These are phyloP conservation scores for Trichoderma endophyticum DNA, from an alignment of 2,329 filamentous ascomycete species.

Conservation along the genomic window DNA sequence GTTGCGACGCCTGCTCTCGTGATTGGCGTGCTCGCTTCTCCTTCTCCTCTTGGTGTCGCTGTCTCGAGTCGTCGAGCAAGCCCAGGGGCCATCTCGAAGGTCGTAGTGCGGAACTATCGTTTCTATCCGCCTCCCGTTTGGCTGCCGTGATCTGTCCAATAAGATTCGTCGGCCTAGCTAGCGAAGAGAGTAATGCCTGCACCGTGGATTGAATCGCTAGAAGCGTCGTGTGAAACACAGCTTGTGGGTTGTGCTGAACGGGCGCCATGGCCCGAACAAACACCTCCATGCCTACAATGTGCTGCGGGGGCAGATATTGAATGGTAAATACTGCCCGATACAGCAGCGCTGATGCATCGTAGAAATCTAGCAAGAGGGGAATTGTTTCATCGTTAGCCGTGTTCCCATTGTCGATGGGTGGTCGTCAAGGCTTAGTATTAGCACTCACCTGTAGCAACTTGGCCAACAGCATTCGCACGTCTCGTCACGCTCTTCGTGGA, in stretches of 20 bases:
- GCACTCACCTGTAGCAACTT: constrained; percentile 56
- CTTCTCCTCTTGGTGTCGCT: constrained; percentile 77
- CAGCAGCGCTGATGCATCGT: constrained; percentile 59
- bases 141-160: constrained; percentile 73
- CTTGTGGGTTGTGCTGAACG: constrained; percentile 69
- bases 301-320: constrained; percentile 63
- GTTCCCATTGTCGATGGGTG: neutral
- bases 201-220: constrained; percentile 81
- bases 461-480: constrained; percentile 69
- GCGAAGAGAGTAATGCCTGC: constrained; percentile 72
- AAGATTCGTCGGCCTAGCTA: constrained; percentile 74
- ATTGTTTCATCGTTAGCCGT: neutral
- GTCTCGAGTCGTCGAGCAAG: constrained; percentile 82
- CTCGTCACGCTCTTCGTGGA: constrained; percentile 80
- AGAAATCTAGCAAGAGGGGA: constrained; percentile 53
- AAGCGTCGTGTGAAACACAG: constrained; percentile 70
- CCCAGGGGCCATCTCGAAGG: constrained; percentile 77
- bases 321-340: constrained; percentile 53
- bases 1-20: constrained; percentile 64
- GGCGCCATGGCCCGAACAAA: constrained; percentile 66
- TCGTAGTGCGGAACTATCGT: constrained; percentile 69
- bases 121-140: constrained; percentile 74
- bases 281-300: constrained; percentile 68
- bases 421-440: neutral
- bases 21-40: constrained; percentile 73